Conservation (phyloP, 2,329 filamentous ascomycete genomes). For the Malbranchea cinnamomea region DNA sequence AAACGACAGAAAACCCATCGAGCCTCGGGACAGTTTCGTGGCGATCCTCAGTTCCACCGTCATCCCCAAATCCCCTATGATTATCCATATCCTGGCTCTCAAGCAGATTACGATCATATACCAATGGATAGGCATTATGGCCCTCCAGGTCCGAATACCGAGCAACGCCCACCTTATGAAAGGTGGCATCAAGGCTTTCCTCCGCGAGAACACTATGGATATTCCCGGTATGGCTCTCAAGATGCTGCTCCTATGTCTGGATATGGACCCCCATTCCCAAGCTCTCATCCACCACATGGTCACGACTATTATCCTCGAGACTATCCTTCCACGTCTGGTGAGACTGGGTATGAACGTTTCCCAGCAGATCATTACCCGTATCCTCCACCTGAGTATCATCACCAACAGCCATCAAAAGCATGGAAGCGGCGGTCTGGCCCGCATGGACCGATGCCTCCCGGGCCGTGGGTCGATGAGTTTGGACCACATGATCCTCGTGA, state of each 20-base stretch:
- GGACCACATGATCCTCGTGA: too few species aligned
- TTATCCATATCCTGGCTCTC: slow-evolving; percentile 10
- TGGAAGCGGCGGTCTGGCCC: slow-evolving; percentile 4
- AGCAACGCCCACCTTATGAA: slow-evolving; percentile 9
- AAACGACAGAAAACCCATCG: slow-evolving; percentile 15
- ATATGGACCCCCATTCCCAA: slow-evolving; percentile 10
- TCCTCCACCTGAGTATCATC: slow-evolving; percentile 4
- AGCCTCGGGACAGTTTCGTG: slow-evolving; percentile 7
- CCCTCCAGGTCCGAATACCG: slow-evolving; percentile 11
- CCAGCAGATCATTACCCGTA: slow-evolving; percentile 2
- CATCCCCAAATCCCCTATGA: slow-evolving; percentile 12
- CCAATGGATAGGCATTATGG: slow-evolving; percentile 10
- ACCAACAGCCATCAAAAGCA: slow-evolving; percentile 1
- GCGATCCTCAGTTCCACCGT: slow-evolving; percentile 11
- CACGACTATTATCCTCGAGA: slow-evolving; percentile 6
- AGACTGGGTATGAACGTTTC: too few species aligned
- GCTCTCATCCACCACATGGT: slow-evolving; percentile 7
- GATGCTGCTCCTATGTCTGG: slow-evolving; percentile 10
- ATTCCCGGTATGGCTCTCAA: slow-evolving; percentile 12
- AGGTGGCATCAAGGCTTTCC: slow-evolving; percentile 12
- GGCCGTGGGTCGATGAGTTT: slow-evolving; percentile 4
- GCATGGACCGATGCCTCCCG: slow-evolving; percentile 1
- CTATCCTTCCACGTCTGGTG: slow-evolving; percentile 10
- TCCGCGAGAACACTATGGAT: slow-evolving; percentile 12
- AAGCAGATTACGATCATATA: slow-evolving; percentile 11